A percentile compares a stretch with the other conserved stretches of the same genome.
Evolutionary conservation across 441 rosid genomes (phyloP).

Genomic region (Euphorbia celastroides): DNA sequence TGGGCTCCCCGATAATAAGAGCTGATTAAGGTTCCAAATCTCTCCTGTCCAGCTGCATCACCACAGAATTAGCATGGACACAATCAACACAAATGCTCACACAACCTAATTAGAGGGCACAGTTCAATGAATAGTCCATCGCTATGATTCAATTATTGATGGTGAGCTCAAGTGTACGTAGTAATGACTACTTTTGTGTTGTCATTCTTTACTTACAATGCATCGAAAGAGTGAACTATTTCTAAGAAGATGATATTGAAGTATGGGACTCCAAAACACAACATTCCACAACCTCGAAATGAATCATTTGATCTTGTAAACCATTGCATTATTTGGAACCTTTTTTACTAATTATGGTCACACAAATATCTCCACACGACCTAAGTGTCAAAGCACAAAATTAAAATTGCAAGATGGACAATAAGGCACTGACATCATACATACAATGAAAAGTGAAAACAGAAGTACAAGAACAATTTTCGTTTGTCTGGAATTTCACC

Average conservation of each 20-base stretch:
- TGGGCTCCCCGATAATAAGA: slow-evolving; percentile 75
- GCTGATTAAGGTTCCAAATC: slow-evolving; percentile 54
- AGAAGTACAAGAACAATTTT: too few species aligned
- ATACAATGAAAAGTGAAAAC: too few species aligned
- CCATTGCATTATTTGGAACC: too few species aligned
- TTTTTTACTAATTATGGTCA: too few species aligned
- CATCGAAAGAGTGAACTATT: neutral
- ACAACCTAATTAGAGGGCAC: neutral
- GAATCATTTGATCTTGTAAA: too few species aligned
- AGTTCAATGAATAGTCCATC: neutral
- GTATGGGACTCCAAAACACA: neutral
- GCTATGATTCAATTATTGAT: neutral
- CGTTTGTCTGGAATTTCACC: too few species aligned
- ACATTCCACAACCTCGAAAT: too few species aligned
- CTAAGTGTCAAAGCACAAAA: too few species aligned
- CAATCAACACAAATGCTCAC: neutral
- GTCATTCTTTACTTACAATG: neutral
- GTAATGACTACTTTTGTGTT: neutral
- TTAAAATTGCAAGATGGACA: too few species aligned
- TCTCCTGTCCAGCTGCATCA: slow-evolving; percentile 71
- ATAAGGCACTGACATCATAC: too few species aligned
- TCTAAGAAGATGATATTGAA: neutral
- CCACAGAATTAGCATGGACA: slow-evolving; percentile 1
- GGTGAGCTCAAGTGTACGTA: neutral
- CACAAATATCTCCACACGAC: too few species aligned